These are phyloP conservation scores for Triglochin maritima DNA, from an alignment of 106 monocot genomes.

Conservation along the genomic window DNA sequence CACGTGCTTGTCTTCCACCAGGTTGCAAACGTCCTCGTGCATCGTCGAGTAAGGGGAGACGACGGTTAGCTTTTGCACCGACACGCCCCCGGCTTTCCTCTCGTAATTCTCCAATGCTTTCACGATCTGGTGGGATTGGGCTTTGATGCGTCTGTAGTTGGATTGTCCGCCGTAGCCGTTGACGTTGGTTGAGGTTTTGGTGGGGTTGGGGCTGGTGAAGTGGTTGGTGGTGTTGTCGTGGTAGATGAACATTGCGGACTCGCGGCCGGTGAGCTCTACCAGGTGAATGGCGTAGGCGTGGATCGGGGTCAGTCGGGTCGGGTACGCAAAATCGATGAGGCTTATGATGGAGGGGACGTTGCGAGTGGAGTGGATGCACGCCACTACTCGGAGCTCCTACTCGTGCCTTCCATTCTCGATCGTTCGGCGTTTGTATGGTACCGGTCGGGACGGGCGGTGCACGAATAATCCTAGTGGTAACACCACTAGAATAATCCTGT, in stretches of 20 bases:
- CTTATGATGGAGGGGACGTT: constrained; percentile 40
- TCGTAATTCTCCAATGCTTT: constrained; percentile 30
- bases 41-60: constrained; percentile 22
- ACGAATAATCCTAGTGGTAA: constrained; percentile 13
- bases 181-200: not conserved
- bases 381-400: constrained; percentile 53
- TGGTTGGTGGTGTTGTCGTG: constrained; percentile 1
- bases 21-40: constrained; percentile 29
- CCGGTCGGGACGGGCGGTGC: constrained; percentile 16
- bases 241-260: constrained; percentile 34
- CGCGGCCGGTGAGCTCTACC: constrained; percentile 52
- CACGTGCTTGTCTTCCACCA: constrained; percentile 24
- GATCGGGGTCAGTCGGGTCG: constrained; percentile 44
- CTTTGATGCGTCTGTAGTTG: constrained; percentile 7
- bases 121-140: constrained; percentile 8
- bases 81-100: constrained; percentile 15
- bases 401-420: constrained; percentile 36
- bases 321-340: constrained; percentile 41
- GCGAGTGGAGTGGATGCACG: constrained; percentile 48
- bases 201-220: not conserved
- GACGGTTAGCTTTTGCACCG: constrained; percentile 20
- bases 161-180: not conserved
- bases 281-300: constrained; percentile 57
- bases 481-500: too few relatives aligned
- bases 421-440: constrained; percentile 47